These are phyloP conservation scores for Cyberlindnera maritima DNA, from an alignment of 805 yeast species.

Conservation along the genomic window DNA sequence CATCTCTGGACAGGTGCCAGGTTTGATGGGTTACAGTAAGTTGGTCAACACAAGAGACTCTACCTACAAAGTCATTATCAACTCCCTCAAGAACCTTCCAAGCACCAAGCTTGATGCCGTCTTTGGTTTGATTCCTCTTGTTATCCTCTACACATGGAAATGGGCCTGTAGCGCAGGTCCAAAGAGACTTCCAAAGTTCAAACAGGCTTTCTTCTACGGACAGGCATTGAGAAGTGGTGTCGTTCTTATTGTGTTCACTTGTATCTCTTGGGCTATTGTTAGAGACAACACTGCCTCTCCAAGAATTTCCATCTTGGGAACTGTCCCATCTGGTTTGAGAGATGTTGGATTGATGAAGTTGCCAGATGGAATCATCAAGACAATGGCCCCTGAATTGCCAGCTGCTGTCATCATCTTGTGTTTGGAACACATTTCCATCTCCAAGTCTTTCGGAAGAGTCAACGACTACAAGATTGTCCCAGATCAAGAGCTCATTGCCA, in stretches of 20 bases:
- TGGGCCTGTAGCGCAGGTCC: constrained; percentile 57
- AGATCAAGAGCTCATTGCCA: constrained; percentile 91
- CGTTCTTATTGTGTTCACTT: constrained; percentile 77
- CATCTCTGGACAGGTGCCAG: constrained; percentile 82
- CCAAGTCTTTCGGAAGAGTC: constrained; percentile 90
- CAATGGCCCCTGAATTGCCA: constrained; percentile 76
- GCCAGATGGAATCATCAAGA: constrained; percentile 55
- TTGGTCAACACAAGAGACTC: constrained; percentile 69
- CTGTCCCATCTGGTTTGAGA: constrained; percentile 78
- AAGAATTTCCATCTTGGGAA: constrained; percentile 60
- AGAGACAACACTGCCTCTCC: constrained; percentile 42
- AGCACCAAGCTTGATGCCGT: constrained; percentile 79
- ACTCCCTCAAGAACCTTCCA: constrained; percentile 69
- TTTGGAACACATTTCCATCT: constrained; percentile 88
- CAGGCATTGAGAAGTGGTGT: constrained; percentile 80
- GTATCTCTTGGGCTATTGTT: constrained; percentile 76
- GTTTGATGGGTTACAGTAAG: constrained; percentile 69
- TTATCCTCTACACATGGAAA: constrained; percentile 72
- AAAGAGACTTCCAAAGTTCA: constrained; percentile 58
- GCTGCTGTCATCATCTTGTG: constrained; percentile 80
- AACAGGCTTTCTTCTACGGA: constrained; percentile 58
- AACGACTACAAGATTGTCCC: constrained; percentile 90
- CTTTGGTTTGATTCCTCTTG: constrained; percentile 75
- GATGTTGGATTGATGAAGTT: constrained; percentile 72
- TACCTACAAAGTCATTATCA: constrained; percentile 66